Base-by-base conservation (phyloP, 305 asterid species). In the Fraxinus sp. region DNA sequence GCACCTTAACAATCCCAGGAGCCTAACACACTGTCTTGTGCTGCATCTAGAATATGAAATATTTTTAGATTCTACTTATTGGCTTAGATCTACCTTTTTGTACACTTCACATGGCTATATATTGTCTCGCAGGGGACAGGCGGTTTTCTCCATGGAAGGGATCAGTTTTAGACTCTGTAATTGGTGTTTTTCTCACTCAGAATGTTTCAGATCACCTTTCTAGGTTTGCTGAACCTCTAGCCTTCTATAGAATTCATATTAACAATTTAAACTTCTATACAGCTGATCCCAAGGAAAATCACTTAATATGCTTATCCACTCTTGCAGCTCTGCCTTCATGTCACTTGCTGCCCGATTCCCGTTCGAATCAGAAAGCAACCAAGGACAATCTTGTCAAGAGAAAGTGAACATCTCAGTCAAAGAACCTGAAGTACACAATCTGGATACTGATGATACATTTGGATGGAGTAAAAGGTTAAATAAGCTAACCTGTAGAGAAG, bases 141-240 rank as follows among this genome's bases (percentile, higher is more conserved):
- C 55, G 57, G 9, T 75, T 75, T 35, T 33, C 52, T 1, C 78
- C 78, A 30, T 33, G 26, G 78, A 33, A 33, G 49, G 57, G 57
- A 30, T 41, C 46, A 36, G 57, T 33, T 41, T 26, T 75, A 30
- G 78, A 41, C 28, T 75, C 26, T 30, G 57, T 75, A 32, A 75
- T 75, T 32, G 57, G 57, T 13, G 57, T 41, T 75, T 75, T 75
- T 33, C 78, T 75, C 16, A 75, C 57, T 75, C 74, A 26, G 18
- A 66, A 66, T 66, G 74, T 66, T 66, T 94, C 98, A 9, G 98
- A 96, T 89, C 98, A 94, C 87, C 98, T 96, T 77, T 96, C 99
- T 77, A 96, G 99, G 99, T 92, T 79, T 83, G 92, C 83, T 82
- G 79, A 36, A 52, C 73, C 30, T 87, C 26, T 59, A 46, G 72